phyloP scores from a whole-genome alignment of 2,329 filamentous ascomycete species.

The Madurella fahalii region DNA sequence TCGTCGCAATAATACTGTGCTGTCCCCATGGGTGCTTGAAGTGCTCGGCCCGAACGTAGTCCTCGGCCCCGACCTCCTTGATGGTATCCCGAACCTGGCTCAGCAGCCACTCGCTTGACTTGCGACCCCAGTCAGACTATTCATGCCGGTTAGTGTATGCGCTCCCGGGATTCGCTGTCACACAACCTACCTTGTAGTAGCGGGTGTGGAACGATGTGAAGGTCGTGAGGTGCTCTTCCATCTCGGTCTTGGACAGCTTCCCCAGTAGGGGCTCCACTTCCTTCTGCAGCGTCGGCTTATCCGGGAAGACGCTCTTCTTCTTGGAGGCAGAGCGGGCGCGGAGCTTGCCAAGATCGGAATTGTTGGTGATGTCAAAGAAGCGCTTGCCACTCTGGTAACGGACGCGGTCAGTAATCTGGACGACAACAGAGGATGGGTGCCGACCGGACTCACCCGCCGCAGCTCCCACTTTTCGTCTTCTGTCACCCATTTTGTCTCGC shows the following conservation, averaged over 20 bases:
- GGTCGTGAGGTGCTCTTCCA: conserved; percentile 72
- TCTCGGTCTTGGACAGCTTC: conserved; percentile 68
- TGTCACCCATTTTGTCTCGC: conserved; percentile 79
- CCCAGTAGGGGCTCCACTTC: conserved; percentile 64
- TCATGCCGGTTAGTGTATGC: conserved; percentile 64
- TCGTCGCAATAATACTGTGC: conserved; percentile 83
- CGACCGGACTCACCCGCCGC: conserved; percentile 59
- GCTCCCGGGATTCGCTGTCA: background rate
- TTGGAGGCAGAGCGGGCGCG: conserved; percentile 32
- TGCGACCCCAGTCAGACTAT: conserved; percentile 69
- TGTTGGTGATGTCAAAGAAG: conserved; percentile 93
- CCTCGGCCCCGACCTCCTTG: conserved; percentile 63
- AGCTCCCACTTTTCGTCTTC: conserved; percentile 95
- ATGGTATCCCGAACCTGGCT: conserved; percentile 69
- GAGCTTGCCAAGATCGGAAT: conserved; percentile 57
- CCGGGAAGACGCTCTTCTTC: conserved; percentile 48
- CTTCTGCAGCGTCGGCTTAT: conserved; percentile 49
- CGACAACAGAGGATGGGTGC: background rate
- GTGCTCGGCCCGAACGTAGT: conserved; percentile 63
- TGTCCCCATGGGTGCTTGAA: conserved; percentile 87
- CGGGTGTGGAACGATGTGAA: conserved; percentile 77
- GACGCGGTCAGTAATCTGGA: conserved; percentile 15
- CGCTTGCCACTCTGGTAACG: conserved; percentile 68
- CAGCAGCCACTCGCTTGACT: conserved; percentile 87
- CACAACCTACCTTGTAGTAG: conserved; percentile 55